Conservation (phyloP, 768 basidiomycete genomes). For the Tulasnella calospora region DNA sequence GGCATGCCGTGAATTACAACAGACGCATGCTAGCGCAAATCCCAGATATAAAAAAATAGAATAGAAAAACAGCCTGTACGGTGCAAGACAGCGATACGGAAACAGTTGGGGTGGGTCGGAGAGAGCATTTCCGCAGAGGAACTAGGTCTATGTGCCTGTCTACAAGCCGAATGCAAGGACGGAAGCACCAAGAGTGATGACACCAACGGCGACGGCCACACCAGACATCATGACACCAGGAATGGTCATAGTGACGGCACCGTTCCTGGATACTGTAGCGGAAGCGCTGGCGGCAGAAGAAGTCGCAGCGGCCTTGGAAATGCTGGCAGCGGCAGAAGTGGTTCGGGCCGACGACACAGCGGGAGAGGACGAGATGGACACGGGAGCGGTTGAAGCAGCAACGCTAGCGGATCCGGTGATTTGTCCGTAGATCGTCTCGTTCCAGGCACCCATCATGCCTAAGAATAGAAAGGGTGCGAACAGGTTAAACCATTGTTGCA, state of each 20-base stretch:
- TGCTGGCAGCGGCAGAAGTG: conserved; percentile 2
- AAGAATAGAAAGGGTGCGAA: neutral
- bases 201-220: neutral
- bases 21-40: neutral
- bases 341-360: neutral
- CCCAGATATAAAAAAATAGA: neutral
- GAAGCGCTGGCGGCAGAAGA: neutral
- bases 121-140: neutral
- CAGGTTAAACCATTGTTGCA: neutral
- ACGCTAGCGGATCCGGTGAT: conserved; percentile 29
- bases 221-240: conserved; percentile 2
- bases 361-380: neutral
- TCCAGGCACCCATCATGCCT: conserved; percentile 37
- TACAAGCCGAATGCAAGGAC: neutral
- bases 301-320: conserved; percentile 2
- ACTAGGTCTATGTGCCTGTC: neutral
- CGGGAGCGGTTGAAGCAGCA: neutral
- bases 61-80: neutral
- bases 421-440: conserved; percentile 33
- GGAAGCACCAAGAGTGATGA: neutral
- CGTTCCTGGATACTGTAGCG: neutral
- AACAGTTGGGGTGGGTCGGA: neutral
- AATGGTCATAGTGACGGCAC: conserved; percentile 1
- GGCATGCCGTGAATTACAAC: neutral
- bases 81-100: neutral